These are phyloP conservation scores for Crotalaria pallida DNA, from an alignment of 306 rosid species.

Conservation along the genomic window DNA sequence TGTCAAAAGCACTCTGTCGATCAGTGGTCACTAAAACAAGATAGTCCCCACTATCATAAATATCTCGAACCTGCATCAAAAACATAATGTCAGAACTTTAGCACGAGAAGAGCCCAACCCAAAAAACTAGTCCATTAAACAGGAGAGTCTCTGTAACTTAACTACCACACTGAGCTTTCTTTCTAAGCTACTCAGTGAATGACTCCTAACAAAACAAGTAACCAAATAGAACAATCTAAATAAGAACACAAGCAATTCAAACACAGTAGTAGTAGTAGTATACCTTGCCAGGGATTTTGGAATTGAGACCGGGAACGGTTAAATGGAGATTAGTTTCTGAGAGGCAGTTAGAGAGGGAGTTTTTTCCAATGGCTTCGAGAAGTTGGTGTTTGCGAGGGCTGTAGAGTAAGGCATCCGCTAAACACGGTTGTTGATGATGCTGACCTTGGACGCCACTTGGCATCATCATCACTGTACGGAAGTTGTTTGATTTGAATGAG, in stretches of 20 bases:
- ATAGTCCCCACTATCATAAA: slow-evolving; percentile 76
- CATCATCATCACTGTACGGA: slow-evolving; percentile 29
- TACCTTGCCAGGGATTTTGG: slow-evolving; percentile 93
- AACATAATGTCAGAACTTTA: no score
- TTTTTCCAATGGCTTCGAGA: slow-evolving; percentile 29
- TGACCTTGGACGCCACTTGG: slow-evolving; percentile 25
- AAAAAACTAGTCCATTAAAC: no score
- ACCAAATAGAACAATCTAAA: neutral
- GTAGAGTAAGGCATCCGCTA: slow-evolving; percentile 40
- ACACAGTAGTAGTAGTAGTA: neutral
- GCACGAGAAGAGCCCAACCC: no score
- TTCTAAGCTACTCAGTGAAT: no score
- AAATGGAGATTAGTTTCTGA: slow-evolving; percentile 76
- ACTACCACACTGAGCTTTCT: no score
- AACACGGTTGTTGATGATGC: slow-evolving; percentile 28
- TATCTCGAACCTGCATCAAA: slow-evolving; percentile 70
- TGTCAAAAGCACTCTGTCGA: slow-evolving; percentile 92
- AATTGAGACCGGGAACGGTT: slow-evolving; percentile 71
- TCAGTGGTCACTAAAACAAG: slow-evolving; percentile 87
- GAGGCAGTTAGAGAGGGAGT: slow-evolving; percentile 49
- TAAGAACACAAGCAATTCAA: no score
- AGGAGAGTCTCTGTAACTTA: no score
- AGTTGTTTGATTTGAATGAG: slow-evolving; percentile 26
- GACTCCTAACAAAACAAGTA: neutral
- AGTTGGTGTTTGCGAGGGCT: slow-evolving; percentile 44